Conservation (phyloP, 2,329 filamentous ascomycete genomes). For the Hymenoscyphus repandus region DNA sequence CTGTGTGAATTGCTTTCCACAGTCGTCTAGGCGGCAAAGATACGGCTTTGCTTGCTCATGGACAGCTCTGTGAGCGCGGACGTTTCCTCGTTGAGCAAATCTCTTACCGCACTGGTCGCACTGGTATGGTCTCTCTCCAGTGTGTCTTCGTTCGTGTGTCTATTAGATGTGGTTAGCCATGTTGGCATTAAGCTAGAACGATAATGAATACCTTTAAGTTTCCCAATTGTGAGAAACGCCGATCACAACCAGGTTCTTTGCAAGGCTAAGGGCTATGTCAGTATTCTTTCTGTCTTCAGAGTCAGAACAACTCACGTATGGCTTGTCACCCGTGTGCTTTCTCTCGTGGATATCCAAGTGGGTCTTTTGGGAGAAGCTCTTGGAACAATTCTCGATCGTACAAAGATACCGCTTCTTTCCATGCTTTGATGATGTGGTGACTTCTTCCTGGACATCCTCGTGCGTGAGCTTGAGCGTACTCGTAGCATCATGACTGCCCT, state of each 20-base stretch:
- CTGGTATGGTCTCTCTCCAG: slow-evolving; percentile 76
- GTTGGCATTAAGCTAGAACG: background rate
- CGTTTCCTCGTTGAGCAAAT: slow-evolving; percentile 82
- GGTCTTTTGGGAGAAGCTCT: slow-evolving; percentile 85
- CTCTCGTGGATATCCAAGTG: slow-evolving; percentile 87
- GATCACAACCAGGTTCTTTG: slow-evolving; percentile 66
- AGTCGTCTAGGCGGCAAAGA: slow-evolving; percentile 74
- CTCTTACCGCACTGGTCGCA: slow-evolving; percentile 76
- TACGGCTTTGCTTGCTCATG: slow-evolving; percentile 75
- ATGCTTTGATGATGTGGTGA: slow-evolving; percentile 4
- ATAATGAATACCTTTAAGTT: slow-evolving; percentile 68
- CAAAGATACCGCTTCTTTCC: slow-evolving; percentile 65
- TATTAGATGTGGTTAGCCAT: slow-evolving; percentile 30
- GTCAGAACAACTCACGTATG: slow-evolving; percentile 64
- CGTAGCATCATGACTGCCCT: slow-evolving; percentile 9
- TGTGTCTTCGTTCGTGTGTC: slow-evolving; percentile 85
- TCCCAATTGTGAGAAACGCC: slow-evolving; percentile 81
- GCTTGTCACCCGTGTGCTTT: slow-evolving; percentile 84
- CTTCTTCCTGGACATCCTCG: slow-evolving; percentile 19
- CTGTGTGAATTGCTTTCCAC: slow-evolving; percentile 83
- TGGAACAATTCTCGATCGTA: slow-evolving; percentile 66
- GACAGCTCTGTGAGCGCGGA: slow-evolving; percentile 76
- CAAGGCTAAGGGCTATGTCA: slow-evolving; percentile 40
- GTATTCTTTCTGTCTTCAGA: slow-evolving; percentile 21
- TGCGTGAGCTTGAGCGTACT: slow-evolving; percentile 21